These are phyloP conservation scores for Xerocomus spinulosus DNA, from an alignment of 768 basidiomycete species.

Conservation along the genomic window DNA sequence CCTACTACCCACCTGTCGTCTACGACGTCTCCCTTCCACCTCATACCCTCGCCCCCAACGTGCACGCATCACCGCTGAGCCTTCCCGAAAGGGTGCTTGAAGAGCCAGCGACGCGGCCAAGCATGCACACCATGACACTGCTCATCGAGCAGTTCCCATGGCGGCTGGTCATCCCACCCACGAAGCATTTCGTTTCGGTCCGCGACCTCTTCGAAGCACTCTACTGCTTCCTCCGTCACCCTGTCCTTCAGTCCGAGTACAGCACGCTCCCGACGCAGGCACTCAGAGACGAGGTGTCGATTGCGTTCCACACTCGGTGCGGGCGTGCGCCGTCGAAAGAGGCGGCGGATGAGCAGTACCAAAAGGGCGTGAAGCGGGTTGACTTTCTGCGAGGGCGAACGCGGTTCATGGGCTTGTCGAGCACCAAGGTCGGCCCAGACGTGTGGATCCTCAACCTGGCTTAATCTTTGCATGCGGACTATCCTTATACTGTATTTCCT, in stretches of 20 bases:
- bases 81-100: constrained; percentile 23
- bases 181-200: constrained; percentile 34
- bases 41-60: constrained; percentile 18
- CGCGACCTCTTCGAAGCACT: constrained; percentile 47
- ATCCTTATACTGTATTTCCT: constrained; percentile 27
- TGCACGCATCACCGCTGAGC: constrained; percentile 22
- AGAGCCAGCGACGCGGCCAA: constrained; percentile 31
- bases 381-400: constrained; percentile 47
- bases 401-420: constrained; percentile 45
- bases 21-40: constrained; percentile 22
- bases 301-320: constrained; percentile 42
- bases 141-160: constrained; percentile 32
- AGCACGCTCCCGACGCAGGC: constrained; percentile 29
- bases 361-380: constrained; percentile 48
- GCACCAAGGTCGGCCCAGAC: constrained; percentile 34
- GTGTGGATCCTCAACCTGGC: constrained; percentile 32
- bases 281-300: constrained; percentile 34
- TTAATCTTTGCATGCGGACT: constrained; percentile 14
- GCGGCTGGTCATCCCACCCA: constrained; percentile 29
- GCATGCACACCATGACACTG: constrained; percentile 28
- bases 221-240: constrained; percentile 40
- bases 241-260: constrained; percentile 41
- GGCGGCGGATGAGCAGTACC: constrained; percentile 36
- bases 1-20: constrained; percentile 16
- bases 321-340: constrained; percentile 29